Evolutionary conservation across 345 rosid genomes (phyloP).

Genomic region (Eucalyptus fibrosa): DNA sequence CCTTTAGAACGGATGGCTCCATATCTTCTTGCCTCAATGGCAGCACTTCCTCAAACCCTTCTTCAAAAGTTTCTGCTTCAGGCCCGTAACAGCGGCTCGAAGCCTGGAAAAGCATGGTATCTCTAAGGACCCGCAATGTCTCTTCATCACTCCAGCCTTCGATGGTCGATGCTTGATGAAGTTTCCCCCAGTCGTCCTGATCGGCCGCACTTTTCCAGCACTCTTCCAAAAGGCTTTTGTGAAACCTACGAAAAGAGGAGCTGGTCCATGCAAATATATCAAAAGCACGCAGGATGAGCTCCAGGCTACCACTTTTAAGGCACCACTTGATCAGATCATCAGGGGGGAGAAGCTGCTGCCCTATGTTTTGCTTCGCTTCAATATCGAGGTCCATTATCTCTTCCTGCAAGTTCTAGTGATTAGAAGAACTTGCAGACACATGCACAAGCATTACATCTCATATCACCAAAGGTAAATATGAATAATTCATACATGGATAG

Average conservation of each 20-base stretch:
- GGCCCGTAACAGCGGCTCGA: constrained; percentile 67
- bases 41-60: constrained; percentile 52
- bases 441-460: background rate
- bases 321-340: constrained; percentile 69
- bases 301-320: constrained; percentile 34
- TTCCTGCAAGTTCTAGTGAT: constrained; percentile 33
- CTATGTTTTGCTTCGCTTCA: constrained; percentile 17
- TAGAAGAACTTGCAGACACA: background rate
- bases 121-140: constrained; percentile 46
- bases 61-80: constrained; percentile 45
- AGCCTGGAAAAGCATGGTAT: constrained; percentile 68
- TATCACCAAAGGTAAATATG: background rate
- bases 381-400: constrained; percentile 27
- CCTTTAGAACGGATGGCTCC: constrained; percentile 12
- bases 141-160: constrained; percentile 95
- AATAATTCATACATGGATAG: background rate
- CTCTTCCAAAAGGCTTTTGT: constrained; percentile 57
- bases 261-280: constrained; percentile 92
- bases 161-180: constrained; percentile 33
- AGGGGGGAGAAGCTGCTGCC: constrained; percentile 39
- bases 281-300: constrained; percentile 48
- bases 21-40: constrained; percentile 44
- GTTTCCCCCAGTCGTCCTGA: constrained; percentile 70
- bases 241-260: constrained; percentile 58
- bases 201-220: constrained; percentile 89